phyloP scores from a whole-genome alignment of 2,329 filamentous ascomycete genomes.

The Cladobotryum mycophilum region DNA sequence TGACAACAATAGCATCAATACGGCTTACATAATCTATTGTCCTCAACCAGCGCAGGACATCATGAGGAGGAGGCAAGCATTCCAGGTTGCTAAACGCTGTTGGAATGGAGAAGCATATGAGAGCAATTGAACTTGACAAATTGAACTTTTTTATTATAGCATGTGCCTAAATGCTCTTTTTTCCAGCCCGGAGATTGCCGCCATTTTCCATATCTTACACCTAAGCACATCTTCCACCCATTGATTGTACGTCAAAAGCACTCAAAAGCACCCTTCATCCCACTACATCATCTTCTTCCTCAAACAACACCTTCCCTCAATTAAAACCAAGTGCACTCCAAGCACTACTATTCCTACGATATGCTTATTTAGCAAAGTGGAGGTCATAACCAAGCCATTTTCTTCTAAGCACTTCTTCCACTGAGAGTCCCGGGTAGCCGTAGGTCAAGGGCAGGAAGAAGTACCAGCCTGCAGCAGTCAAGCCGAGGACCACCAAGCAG shows the following conservation, averaged over 20 bases:
- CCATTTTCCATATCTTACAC: background rate
- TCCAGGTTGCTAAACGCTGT: too few relatives aligned
- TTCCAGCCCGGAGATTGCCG: background rate
- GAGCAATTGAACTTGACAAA: too few relatives aligned
- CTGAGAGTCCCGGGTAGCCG: slow-evolving; percentile 79
- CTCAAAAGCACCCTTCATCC: background rate
- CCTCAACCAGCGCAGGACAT: too few relatives aligned
- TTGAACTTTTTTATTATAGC: background rate
- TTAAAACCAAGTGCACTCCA: too few relatives aligned
- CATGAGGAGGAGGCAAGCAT: too few relatives aligned
- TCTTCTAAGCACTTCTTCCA: slow-evolving; percentile 70
- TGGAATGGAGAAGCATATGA: too few relatives aligned
- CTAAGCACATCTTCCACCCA: background rate
- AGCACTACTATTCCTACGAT: too few relatives aligned
- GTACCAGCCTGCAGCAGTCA: slow-evolving; percentile 72
- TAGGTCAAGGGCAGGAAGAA: slow-evolving; percentile 96
- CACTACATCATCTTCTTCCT: too few relatives aligned
- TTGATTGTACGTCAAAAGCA: background rate
- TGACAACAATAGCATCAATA: background rate
- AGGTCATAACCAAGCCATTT: slow-evolving; percentile 98
- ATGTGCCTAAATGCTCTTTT: background rate
- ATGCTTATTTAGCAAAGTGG: slow-evolving; percentile 87
- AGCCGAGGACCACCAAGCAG: slow-evolving; percentile 58
- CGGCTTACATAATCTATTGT: background rate
- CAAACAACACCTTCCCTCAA: background rate